phyloP scores from a whole-genome alignment of 2,329 filamentous ascomycete species.

The Alternaria sp. region DNA sequence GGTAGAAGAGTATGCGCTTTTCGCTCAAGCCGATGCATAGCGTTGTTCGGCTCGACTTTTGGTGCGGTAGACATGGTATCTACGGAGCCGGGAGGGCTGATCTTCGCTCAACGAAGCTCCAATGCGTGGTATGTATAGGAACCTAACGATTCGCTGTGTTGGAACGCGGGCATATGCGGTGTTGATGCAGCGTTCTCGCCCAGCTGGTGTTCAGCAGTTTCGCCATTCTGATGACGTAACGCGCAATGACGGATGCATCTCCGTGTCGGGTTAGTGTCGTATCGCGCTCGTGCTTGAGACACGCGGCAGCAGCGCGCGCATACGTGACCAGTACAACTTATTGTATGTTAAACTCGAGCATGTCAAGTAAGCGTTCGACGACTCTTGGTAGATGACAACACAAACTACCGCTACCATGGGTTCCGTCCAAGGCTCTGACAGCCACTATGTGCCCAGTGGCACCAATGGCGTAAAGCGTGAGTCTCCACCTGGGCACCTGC shows the following conservation, averaged over 20 bases:
- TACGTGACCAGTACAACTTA: background rate
- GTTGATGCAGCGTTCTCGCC: background rate
- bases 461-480: constrained; percentile 36
- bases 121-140: background rate
- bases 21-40: background rate
- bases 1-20: background rate
- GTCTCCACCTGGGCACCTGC: constrained; percentile 16
- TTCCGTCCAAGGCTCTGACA: constrained; percentile 32
- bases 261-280: constrained; percentile 1
- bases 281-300: background rate
- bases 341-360: constrained; percentile 1
- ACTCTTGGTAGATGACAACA: background rate
- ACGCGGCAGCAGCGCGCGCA: background rate
- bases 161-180: background rate
- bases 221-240: constrained; percentile 7
- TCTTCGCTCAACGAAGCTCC: background rate
- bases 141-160: background rate
- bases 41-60: background rate
- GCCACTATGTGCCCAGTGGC: constrained; percentile 13
- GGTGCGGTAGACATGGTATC: rapidly evolving
- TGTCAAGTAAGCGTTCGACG: background rate
- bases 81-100: background rate
- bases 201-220: background rate
- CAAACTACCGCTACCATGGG: constrained; percentile 28
- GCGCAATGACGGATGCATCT: constrained; percentile 3